phyloP scores from a whole-genome alignment of 768 basidiomycete genomes.

The Botryobasidium botryosum region DNA sequence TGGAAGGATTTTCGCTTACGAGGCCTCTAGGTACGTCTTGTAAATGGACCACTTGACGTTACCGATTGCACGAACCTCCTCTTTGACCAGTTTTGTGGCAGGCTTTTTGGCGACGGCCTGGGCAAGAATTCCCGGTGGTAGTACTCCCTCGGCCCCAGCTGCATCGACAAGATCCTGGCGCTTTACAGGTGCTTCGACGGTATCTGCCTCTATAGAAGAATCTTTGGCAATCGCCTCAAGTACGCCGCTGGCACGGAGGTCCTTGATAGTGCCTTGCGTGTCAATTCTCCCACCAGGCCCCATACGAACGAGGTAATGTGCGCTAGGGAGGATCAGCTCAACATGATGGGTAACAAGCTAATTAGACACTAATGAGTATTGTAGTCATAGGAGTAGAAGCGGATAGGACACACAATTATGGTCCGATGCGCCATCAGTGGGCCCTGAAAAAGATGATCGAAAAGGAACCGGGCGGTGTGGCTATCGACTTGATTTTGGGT shows the following conservation, averaged over 20 bases:
- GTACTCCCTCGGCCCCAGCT: conserved; percentile 8
- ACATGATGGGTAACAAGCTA: conserved; percentile 30
- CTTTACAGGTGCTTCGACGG: too few species aligned
- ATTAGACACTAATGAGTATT: conserved; percentile 9
- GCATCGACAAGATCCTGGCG: conserved; percentile 10
- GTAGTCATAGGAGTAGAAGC: conserved; percentile 9
- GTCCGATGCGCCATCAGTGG: conserved; percentile 20
- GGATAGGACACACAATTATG: background rate
- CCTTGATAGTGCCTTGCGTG: conserved; percentile 22
- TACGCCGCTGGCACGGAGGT: conserved; percentile 22
- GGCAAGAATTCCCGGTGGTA: too few species aligned
- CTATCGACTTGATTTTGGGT: too few species aligned
- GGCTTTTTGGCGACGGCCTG: conserved; percentile 13
- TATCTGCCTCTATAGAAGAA: too few species aligned
- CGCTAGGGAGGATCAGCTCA: conserved; percentile 25
- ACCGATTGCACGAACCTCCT: conserved; percentile 21
- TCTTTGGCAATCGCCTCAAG: conserved; percentile 22
- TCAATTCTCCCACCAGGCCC: conserved; percentile 29
- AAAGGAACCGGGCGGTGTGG: conserved; percentile 18
- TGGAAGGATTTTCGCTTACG: too few species aligned
- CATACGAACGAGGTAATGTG: conserved; percentile 25
- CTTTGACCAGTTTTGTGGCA: conserved; percentile 17
- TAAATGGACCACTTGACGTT: conserved; percentile 25
- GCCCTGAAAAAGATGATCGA: conserved; percentile 16
- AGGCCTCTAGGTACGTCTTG: conserved; percentile 22